phyloP scores from a whole-genome alignment of 2,329 filamentous ascomycete species.

The Aspergillus sp. region DNA sequence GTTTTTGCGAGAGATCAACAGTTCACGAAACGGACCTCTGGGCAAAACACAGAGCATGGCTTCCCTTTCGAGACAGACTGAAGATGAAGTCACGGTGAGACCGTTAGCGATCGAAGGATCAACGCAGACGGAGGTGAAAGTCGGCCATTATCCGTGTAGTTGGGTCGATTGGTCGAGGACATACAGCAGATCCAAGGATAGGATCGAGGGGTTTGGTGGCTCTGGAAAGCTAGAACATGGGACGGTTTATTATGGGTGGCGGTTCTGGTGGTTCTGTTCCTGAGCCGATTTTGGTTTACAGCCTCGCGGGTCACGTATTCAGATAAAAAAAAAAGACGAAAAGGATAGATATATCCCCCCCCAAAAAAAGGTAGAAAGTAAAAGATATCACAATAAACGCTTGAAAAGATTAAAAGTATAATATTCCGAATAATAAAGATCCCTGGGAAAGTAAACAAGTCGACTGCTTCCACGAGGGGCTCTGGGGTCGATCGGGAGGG shows the following conservation, averaged over 20 bases:
- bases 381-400: neutral
- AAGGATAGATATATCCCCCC: neutral
- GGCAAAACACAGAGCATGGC: conserved; percentile 19
- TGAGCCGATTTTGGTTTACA: neutral
- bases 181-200: neutral
- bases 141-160: neutral
- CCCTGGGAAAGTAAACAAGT: neutral
- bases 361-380: neutral
- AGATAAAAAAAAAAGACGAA: neutral
- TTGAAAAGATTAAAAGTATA: neutral
- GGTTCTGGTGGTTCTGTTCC: neutral
- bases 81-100: neutral
- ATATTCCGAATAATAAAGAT: neutral
- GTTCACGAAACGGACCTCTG: conserved; percentile 13
- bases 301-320: neutral
- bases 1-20: conserved; percentile 13
- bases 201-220: neutral
- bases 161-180: neutral
- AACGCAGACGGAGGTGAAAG: neutral
- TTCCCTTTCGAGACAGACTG: conserved; percentile 7
- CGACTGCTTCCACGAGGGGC: neutral
- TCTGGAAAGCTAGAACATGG: too few relatives aligned
- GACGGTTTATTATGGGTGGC: too few relatives aligned
- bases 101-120: conserved; percentile 1
- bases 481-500: neutral